Evolutionary conservation across 192 early-diverging fungal genomes (phyloP).

Genomic region (Spizellomyces sp.): DNA sequence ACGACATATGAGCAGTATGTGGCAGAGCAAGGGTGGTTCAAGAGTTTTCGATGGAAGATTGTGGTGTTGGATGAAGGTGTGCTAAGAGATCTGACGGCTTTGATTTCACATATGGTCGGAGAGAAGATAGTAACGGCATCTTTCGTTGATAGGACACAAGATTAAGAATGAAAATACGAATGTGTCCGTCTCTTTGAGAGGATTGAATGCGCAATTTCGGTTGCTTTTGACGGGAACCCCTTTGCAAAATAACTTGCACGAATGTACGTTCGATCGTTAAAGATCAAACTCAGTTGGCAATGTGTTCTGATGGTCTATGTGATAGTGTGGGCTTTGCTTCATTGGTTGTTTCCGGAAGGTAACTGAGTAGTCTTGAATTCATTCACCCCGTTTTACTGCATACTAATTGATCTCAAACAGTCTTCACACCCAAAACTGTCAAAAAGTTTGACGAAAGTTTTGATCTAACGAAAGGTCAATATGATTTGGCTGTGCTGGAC

Average conservation of each 20-base stretch:
- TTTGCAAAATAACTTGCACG: slow-evolving; percentile 88
- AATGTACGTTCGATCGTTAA: slow-evolving; percentile 44
- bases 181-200: slow-evolving; percentile 79
- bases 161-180: slow-evolving; percentile 95
- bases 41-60: slow-evolving; percentile 72
- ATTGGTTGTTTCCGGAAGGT: slow-evolving; percentile 69
- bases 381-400: background rate
- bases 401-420: slow-evolving; percentile 17
- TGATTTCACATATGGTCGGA: background rate
- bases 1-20: slow-evolving; percentile 54
- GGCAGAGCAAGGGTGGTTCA: slow-evolving; percentile 37
- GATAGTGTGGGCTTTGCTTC: slow-evolving; percentile 69
- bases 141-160: slow-evolving; percentile 61
- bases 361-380: background rate
- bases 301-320: background rate
- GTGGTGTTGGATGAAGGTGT: slow-evolving; percentile 86
- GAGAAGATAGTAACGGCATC: background rate
- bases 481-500: slow-evolving; percentile 35
- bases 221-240: slow-evolving; percentile 93
- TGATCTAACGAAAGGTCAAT: slow-evolving; percentile 34
- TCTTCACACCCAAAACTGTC: slow-evolving; percentile 47
- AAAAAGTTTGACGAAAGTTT: slow-evolving; percentile 35
- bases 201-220: slow-evolving; percentile 77
- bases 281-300: background rate
- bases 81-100: background rate